phyloP scores from a whole-genome alignment of 345 rosid species.

The Populus euphratica region DNA sequence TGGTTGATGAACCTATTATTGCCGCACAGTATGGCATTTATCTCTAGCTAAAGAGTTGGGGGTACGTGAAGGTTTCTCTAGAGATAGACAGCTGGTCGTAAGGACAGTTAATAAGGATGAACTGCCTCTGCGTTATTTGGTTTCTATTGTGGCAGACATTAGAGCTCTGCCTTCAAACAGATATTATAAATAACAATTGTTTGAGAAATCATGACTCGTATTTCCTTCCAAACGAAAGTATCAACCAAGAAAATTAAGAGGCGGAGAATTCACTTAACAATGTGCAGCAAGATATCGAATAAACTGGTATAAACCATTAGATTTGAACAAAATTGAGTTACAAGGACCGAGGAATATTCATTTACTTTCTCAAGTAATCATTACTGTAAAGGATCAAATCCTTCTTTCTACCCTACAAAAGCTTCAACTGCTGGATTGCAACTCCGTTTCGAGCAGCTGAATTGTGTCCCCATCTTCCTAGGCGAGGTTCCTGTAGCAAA shows the following conservation, averaged over 20 bases:
- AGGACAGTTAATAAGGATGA: no score
- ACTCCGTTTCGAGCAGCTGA: conserved; percentile 71
- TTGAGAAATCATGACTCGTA: not conserved
- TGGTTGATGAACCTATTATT: no score
- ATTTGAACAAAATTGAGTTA: conserved; percentile 10
- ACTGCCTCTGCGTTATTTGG: no score
- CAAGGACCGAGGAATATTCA: conserved; percentile 1
- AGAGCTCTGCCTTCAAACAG: not conserved
- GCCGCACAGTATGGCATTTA: no score
- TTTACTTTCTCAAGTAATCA: conserved; percentile 5
- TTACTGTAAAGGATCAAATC: conserved; percentile 18
- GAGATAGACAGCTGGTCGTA: no score
- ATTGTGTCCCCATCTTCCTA: conserved; percentile 83
- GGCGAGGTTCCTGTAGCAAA: conserved; percentile 70
- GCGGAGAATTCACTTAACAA: not conserved
- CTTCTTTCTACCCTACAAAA: conserved; percentile 29
- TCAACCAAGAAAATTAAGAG: not conserved
- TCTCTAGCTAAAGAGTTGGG: no score
- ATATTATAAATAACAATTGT: not conserved
- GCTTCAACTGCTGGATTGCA: conserved; percentile 59
- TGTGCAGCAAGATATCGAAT: not conserved
- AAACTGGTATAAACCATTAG: conserved; percentile 3
- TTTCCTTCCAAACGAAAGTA: not conserved
- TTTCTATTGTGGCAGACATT: no score
- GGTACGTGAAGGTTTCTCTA: no score